Evolutionary conservation across 306 rosid species (phyloP).

Genomic region (Cicer pinnatifidum): DNA sequence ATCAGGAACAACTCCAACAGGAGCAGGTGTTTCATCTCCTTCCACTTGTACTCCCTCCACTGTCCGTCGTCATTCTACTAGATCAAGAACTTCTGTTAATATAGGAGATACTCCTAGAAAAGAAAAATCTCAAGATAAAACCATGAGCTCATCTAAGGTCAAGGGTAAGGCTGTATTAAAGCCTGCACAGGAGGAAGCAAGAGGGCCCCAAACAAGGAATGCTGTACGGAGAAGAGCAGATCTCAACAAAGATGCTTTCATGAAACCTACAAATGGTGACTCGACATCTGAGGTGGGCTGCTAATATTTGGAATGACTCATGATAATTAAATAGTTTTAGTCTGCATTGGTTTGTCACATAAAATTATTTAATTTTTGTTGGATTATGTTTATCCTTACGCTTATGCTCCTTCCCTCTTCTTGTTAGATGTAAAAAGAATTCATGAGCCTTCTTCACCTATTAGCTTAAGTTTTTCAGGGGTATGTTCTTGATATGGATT

Average conservation of each 20-base stretch:
- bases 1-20: constrained; percentile 75
- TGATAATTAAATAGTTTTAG: constrained; percentile 15
- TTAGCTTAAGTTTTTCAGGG: neutral
- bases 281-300: constrained; percentile 87
- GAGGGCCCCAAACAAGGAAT: constrained; percentile 97
- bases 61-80: constrained; percentile 80
- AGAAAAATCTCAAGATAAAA: constrained; percentile 77
- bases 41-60: constrained; percentile 66
- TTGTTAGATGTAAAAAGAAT: constrained; percentile 12
- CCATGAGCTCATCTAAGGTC: constrained; percentile 81
- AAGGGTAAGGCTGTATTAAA: constrained; percentile 97
- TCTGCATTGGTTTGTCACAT: constrained; percentile 1
- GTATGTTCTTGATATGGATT: neutral
- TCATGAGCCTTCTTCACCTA: neutral
- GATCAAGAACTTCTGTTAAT: constrained; percentile 82
- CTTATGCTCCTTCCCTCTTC: constrained; percentile 2
- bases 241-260: constrained; percentile 77
- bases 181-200: constrained; percentile 81
- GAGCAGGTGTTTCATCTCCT: constrained; percentile 77
- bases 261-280: constrained; percentile 78
- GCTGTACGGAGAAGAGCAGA: constrained; percentile 85
- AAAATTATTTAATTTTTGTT: constrained; percentile 17
- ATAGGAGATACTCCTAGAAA: constrained; percentile 70
- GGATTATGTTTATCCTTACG: neutral
- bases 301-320: neutral